Evolutionary conservation across 192 early-diverging fungal genomes (phyloP).

Genomic region (Coemansia sp.): DNA sequence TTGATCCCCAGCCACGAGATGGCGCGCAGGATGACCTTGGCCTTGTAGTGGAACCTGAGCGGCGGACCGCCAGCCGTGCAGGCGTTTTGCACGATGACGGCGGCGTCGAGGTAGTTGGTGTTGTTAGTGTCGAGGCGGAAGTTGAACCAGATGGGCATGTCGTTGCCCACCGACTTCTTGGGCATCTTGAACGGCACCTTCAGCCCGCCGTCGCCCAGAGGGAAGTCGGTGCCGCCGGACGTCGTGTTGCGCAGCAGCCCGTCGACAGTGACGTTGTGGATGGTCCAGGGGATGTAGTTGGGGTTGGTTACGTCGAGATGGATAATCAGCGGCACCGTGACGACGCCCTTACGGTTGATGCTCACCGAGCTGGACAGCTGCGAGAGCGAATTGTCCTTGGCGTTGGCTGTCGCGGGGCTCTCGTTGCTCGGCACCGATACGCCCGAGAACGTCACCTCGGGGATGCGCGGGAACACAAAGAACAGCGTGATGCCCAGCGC

Average conservation of each 20-base stretch:
- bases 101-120: conserved; percentile 33
- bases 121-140: conserved; percentile 41
- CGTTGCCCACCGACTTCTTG: conserved; percentile 23
- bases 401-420: background rate
- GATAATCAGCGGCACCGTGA: conserved; percentile 51
- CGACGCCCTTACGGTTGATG: conserved; percentile 45
- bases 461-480: conserved; percentile 53
- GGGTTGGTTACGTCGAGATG: conserved; percentile 52
- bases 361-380: conserved; percentile 23
- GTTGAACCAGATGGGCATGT: conserved; percentile 49
- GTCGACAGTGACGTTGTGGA: conserved; percentile 51
- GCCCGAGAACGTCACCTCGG: conserved; percentile 26
- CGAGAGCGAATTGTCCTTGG: conserved; percentile 2
- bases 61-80: conserved; percentile 36
- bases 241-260: conserved; percentile 34
- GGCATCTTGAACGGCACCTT: conserved; percentile 44
- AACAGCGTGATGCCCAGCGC: conserved; percentile 49
- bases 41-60: conserved; percentile 44
- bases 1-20: conserved; percentile 54
- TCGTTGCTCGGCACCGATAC: conserved; percentile 19
- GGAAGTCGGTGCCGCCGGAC: conserved; percentile 30
- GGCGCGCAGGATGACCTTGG: conserved; percentile 41
- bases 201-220: conserved; percentile 48
- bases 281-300: conserved; percentile 54
- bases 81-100: conserved; percentile 26